Evolutionary conservation across 2,329 filamentous ascomycete species (phyloP).

Genomic region (Nannizziopsis barbatae): DNA sequence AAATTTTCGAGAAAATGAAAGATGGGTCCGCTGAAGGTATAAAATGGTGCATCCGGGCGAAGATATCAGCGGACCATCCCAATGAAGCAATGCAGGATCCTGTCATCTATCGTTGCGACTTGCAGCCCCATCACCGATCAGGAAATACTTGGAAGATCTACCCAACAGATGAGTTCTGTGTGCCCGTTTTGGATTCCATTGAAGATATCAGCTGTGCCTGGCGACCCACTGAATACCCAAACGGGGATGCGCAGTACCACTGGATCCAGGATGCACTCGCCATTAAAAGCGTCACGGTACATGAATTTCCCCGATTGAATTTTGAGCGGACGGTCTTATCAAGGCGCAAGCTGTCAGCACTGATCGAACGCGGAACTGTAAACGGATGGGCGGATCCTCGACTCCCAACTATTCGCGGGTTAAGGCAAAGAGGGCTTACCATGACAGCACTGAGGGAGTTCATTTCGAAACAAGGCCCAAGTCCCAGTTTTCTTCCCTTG

Average conservation of each 20-base stretch:
- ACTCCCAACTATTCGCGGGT: slow-evolving; percentile 29
- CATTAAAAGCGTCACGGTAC: too few species aligned
- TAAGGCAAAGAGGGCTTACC: slow-evolving; percentile 29
- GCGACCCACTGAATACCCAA: too few species aligned
- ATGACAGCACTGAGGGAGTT: slow-evolving; percentile 19
- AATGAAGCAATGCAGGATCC: slow-evolving; percentile 87
- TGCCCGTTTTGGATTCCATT: too few species aligned
- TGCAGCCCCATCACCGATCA: slow-evolving; percentile 46
- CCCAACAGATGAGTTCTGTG: too few species aligned
- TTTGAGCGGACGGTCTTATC: too few species aligned
- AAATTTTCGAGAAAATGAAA: slow-evolving; percentile 87
- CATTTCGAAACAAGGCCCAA: too few species aligned
- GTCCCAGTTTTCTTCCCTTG: too few species aligned
- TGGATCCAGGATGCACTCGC: too few species aligned
- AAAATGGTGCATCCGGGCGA: slow-evolving; percentile 75
- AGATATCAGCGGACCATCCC: slow-evolving; percentile 71
- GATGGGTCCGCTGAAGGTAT: slow-evolving; percentile 59
- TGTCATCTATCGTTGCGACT: slow-evolving; percentile 82
- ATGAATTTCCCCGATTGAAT: too few species aligned
- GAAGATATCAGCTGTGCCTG: too few species aligned
- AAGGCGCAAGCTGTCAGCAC: too few species aligned
- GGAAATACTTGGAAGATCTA: slow-evolving; percentile 27
- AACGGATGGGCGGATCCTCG: slow-evolving; percentile 32
- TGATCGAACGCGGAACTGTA: slow-evolving; percentile 15
- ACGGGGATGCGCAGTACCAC: too few species aligned